phyloP scores from a whole-genome alignment of 495 filamentous ascomycete genomes.

The Penicillium manginii region DNA sequence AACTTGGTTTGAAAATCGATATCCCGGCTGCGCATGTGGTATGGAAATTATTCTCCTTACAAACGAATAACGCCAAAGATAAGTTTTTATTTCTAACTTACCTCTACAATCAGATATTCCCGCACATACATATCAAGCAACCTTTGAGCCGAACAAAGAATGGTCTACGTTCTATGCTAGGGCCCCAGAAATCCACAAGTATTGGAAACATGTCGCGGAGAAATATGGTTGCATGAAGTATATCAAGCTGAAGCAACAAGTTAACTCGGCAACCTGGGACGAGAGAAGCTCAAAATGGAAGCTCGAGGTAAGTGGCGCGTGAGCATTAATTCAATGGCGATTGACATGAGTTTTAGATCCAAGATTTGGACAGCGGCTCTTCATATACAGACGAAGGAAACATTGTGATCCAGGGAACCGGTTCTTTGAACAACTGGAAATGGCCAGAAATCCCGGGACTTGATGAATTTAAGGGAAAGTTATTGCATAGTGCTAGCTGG shows the following conservation, averaged over 20 bases:
- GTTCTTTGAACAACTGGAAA: constrained; percentile 58
- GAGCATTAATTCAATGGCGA: not conserved
- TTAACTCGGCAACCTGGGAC: constrained; percentile 44
- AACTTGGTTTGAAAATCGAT: constrained; percentile 74
- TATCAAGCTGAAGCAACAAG: constrained; percentile 44
- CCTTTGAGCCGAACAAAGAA: constrained; percentile 58
- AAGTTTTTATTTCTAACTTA: not conserved
- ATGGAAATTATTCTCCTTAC: constrained; percentile 7
- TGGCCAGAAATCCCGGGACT: constrained; percentile 61
- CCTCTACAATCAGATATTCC: constrained; percentile 38
- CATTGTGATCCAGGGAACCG: constrained; percentile 59
- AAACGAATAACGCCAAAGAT: too few relatives aligned
- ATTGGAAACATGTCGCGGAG: constrained; percentile 50
- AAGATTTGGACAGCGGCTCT: constrained; percentile 42
- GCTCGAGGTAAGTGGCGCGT: constrained; percentile 33
- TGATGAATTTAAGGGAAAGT: constrained; percentile 54
- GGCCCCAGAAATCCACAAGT: constrained; percentile 60
- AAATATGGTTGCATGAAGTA: constrained; percentile 48
- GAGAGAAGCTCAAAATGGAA: constrained; percentile 50
- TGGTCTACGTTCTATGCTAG: constrained; percentile 63
- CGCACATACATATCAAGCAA: constrained; percentile 53
- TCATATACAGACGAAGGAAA: constrained; percentile 52
- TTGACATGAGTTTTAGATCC: constrained; percentile 29
- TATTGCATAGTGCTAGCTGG: constrained; percentile 60
- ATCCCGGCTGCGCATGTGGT: constrained; percentile 67